phyloP scores from a whole-genome alignment of 768 basidiomycete species.

The Pholiota molesta region DNA sequence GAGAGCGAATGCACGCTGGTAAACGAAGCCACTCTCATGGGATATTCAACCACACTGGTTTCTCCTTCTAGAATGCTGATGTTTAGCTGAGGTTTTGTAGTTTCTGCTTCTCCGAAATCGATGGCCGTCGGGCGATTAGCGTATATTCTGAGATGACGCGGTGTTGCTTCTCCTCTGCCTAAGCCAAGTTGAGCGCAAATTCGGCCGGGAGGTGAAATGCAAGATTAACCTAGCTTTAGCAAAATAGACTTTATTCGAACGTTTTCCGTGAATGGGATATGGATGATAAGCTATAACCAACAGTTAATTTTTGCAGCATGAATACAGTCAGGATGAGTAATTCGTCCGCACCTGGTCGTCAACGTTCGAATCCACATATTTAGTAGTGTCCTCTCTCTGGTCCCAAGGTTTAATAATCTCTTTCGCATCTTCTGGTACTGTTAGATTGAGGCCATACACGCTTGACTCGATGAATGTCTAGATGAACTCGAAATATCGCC shows the following conservation, averaged over 20 bases:
- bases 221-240: conserved; percentile 68
- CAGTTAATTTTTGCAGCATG: conserved; percentile 12
- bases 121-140: conserved; percentile 75
- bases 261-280: conserved; percentile 79
- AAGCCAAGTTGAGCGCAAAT: conserved; percentile 1
- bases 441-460: conserved; percentile 80
- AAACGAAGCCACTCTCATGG: conserved; percentile 75
- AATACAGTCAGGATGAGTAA: not conserved
- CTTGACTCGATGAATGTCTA: conserved; percentile 44
- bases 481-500: conserved; percentile 21
- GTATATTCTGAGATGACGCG: conserved; percentile 75
- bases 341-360: conserved; percentile 72
- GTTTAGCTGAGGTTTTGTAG: conserved; percentile 68
- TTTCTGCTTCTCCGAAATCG: conserved; percentile 77
- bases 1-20: conserved; percentile 74
- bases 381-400: conserved; percentile 65
- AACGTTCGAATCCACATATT: conserved; percentile 76
- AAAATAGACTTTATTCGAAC: conserved; percentile 76
- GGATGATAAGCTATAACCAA: conserved; percentile 66
- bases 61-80: conserved; percentile 75
- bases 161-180: conserved; percentile 81
- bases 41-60: conserved; percentile 72
- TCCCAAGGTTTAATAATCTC: conserved; percentile 83
- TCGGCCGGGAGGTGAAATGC: not conserved
- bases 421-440: conserved; percentile 80